Evolutionary conservation across 441 rosid genomes (phyloP), one percentile per base, ranked within the genome.

Genomic region (Melastoma candidum): DNA sequence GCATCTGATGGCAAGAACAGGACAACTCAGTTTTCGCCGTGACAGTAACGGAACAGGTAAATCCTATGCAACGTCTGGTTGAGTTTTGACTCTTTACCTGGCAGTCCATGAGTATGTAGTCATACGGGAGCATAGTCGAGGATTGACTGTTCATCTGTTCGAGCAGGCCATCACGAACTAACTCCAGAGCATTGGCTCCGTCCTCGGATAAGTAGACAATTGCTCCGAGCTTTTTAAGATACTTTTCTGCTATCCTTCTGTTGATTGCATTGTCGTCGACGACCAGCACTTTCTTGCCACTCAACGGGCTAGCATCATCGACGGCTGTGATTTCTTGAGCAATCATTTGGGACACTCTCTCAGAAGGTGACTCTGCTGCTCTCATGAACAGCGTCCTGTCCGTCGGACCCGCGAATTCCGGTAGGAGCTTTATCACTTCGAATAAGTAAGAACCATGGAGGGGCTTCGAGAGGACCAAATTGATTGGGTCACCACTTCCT

Each of bases 61-160:
- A 2, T 8, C 43, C n/a, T 17, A 17, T 17, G 22, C 22, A 17
- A 17, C 22, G 22, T 17, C 22, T 4, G 26, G 43, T 25, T 32
- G 4, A 52, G 22, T 0, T 36, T 36, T 2, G 22, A 46, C 14
- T 10, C 13, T 57, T 1, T 13, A 90, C 95, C 92, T 81, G 68
- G 44, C 94, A 86, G 39, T 90, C 97, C 95, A 86, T 90, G 44
- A 89, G 47, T 56, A 90, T 71, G 60, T 59, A 84, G 63, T 84
- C 84, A 46, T 75, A 84, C 26, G 90, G 93, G 54, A 57, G 72
- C 61, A 39, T 26, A 12, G 14, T 10, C 48, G 60, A 26, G 12
- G 45, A 56, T 43, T 49, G 59, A 17, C 14, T 36, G 26, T 67
- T 41, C n/a, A 39, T 55, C 56, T 64, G 73, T 53, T 63, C 59